These are phyloP conservation scores for Candida ovalis DNA, from an alignment of 805 yeast species.

Conservation along the genomic window DNA sequence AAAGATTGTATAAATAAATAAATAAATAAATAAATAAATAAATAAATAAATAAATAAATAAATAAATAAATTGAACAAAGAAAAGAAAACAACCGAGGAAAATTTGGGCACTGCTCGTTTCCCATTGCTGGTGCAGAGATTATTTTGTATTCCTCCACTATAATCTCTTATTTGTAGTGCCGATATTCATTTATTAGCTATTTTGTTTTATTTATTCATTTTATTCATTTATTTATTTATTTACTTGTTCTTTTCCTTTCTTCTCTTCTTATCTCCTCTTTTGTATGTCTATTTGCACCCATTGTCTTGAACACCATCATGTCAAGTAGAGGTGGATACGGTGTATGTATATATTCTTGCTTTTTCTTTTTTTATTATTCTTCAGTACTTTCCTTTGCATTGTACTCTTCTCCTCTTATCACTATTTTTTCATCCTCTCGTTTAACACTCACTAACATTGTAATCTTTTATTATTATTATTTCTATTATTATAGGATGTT, in stretches of 20 bases:
- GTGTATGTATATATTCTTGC: not conserved
- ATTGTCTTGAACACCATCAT: not conserved
- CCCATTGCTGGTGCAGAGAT: too few relatives aligned
- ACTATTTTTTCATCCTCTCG: not conserved
- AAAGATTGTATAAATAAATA: slow-evolving; percentile 6
- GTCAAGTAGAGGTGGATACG: not conserved
- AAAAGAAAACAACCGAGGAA: too few relatives aligned
- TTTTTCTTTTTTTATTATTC: not conserved
- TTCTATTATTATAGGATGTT: slow-evolving; percentile 24
- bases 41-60: not conserved
- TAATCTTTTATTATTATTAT: too few relatives aligned
- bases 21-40: not conserved
- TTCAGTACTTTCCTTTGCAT: too few relatives aligned
- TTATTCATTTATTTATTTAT: too few relatives aligned
- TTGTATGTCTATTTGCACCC: not conserved
- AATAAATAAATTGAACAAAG: not conserved
- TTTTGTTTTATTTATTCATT: too few relatives aligned
- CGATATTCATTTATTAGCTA: too few relatives aligned
- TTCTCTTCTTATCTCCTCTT: too few relatives aligned
- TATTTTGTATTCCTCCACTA: too few relatives aligned
- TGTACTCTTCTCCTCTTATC: not conserved
- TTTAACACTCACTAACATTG: not conserved
- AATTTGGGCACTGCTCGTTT: too few relatives aligned
- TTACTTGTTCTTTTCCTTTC: not conserved
- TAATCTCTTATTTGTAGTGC: too few relatives aligned